Conservation (phyloP, 2,329 filamentous ascomycete species). For the Pyrenochaeta sp. region DNA sequence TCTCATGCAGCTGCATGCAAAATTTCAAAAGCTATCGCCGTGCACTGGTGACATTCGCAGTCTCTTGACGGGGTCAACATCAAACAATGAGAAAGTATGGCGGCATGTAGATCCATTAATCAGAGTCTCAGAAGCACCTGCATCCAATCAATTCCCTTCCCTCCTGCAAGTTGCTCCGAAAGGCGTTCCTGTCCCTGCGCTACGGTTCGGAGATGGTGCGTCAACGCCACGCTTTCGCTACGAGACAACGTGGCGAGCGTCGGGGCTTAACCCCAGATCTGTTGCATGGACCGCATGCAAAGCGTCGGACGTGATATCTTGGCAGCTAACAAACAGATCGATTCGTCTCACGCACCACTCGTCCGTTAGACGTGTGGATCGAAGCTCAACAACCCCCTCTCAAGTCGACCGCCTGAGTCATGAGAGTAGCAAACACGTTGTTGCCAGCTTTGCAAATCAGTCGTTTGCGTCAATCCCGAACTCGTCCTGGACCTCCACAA, state of each 20-base stretch:
- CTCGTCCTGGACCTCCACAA: slow-evolving; percentile 59
- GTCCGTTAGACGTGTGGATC: background rate
- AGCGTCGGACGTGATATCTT: background rate
- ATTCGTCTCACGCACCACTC: background rate
- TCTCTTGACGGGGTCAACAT: background rate
- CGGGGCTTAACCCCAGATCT: background rate
- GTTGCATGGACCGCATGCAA: background rate
- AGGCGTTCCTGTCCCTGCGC: background rate
- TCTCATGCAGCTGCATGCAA: background rate
- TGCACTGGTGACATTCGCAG: background rate
- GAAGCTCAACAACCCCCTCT: background rate
- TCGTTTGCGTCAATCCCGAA: slow-evolving; percentile 56
- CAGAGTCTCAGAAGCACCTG: background rate
- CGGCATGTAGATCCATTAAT: background rate
- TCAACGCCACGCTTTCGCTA: background rate
- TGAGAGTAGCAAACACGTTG: background rate
- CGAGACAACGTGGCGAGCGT: background rate
- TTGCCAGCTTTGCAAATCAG: slow-evolving; percentile 35
- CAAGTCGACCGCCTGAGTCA: background rate
- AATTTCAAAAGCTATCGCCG: background rate
- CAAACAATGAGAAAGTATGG: background rate
- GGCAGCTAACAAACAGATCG: background rate
- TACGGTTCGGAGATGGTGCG: background rate
- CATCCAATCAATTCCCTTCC: background rate
- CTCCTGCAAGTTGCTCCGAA: background rate